A percentile compares a stretch with the other conserved stretches of the same genome.
Conservation (phyloP, 768 basidiomycete species). For the Tulasnella sp. region DNA sequence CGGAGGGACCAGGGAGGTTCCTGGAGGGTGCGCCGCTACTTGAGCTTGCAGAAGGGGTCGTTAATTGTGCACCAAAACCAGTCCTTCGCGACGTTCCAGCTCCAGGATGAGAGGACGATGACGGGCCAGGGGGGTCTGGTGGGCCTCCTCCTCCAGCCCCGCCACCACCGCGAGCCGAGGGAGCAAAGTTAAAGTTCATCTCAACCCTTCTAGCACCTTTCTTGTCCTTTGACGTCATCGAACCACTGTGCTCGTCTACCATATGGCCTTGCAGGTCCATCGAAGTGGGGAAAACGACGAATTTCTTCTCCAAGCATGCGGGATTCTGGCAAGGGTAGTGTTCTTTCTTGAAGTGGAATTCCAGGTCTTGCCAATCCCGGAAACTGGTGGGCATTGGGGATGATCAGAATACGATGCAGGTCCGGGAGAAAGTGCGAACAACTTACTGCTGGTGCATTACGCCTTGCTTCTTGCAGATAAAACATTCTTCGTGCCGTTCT, state of each 20-base stretch:
- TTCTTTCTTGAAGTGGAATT: constrained; percentile 30
- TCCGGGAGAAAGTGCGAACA: constrained; percentile 1
- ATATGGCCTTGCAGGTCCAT: constrained; percentile 90
- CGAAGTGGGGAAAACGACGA: constrained; percentile 83
- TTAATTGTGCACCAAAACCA: constrained; percentile 12
- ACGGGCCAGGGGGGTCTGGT: constrained; percentile 10
- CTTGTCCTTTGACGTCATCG: constrained; percentile 62
- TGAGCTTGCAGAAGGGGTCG: neutral
- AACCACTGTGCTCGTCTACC: constrained; percentile 71
- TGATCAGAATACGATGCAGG: neutral
- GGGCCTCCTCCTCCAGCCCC: constrained; percentile 34
- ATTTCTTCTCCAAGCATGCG: constrained; percentile 75
- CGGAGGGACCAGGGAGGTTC: neutral
- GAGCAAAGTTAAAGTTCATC: constrained; percentile 47
- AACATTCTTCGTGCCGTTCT: constrained; percentile 91
- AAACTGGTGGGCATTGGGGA: constrained; percentile 43
- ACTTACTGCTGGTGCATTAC: constrained; percentile 79
- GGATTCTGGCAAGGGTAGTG: constrained; percentile 74
- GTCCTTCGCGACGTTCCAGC: neutral
- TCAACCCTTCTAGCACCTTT: constrained; percentile 61
- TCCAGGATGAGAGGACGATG: neutral
- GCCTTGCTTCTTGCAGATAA: constrained; percentile 80
- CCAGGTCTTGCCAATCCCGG: constrained; percentile 62
- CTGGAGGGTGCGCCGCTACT: neutral
- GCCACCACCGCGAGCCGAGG: constrained; percentile 38